phyloP scores from a whole-genome alignment of 345 rosid species.

The Anacardium occidentale region DNA sequence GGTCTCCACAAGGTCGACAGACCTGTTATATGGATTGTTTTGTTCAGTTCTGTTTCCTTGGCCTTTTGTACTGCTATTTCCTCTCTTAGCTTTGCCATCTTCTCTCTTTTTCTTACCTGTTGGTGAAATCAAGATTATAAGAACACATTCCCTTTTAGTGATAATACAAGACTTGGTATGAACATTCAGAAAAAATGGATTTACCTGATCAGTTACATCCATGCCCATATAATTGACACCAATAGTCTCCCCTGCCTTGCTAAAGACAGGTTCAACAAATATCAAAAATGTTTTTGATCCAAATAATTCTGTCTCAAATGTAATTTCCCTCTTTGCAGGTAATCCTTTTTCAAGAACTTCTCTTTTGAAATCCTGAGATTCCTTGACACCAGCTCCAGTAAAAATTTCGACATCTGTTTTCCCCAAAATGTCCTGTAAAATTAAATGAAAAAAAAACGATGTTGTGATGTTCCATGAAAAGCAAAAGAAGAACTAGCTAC shows the following conservation, averaged over 20 bases:
- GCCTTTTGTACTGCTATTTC: slow-evolving; percentile 97
- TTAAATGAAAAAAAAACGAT: slow-evolving; percentile 2
- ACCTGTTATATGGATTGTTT: slow-evolving; percentile 98
- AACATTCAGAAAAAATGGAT: slow-evolving; percentile 4
- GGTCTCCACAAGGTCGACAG: neutral
- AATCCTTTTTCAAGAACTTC: slow-evolving; percentile 86
- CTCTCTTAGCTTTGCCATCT: slow-evolving; percentile 82
- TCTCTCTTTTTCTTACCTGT: slow-evolving; percentile 82
- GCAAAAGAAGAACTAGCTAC: too few relatives aligned
- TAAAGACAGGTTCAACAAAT: slow-evolving; percentile 85
- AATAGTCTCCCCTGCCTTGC: slow-evolving; percentile 79
- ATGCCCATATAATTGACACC: slow-evolving; percentile 97
- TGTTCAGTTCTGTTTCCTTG: slow-evolving; percentile 89
- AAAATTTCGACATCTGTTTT: slow-evolving; percentile 91
- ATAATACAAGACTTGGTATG: slow-evolving; percentile 2
- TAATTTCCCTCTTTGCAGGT: slow-evolving; percentile 91
- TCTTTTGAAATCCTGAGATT: slow-evolving; percentile 87
- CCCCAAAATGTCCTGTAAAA: slow-evolving; percentile 75
- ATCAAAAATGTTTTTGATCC: slow-evolving; percentile 89
- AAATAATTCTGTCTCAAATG: slow-evolving; percentile 78
- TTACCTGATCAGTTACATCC: slow-evolving; percentile 96
- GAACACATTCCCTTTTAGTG: slow-evolving; percentile 1
- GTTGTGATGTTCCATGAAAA: neutral
- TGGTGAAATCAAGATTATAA: slow-evolving; percentile 20
- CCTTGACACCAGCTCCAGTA: slow-evolving; percentile 86